phyloP scores from a whole-genome alignment of 305 asterid species.

The Solanum chacoense region DNA sequence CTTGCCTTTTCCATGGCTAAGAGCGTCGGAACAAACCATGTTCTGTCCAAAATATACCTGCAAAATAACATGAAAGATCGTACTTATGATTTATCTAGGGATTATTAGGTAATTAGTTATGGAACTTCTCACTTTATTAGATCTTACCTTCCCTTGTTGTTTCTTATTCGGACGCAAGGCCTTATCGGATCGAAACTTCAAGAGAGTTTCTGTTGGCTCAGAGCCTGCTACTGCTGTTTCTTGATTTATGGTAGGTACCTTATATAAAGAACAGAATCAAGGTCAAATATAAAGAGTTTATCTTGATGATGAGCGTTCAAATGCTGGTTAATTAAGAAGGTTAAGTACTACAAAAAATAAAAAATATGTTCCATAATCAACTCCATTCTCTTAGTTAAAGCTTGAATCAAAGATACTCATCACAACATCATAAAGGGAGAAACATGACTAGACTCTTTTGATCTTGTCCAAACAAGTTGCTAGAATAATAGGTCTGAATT shows the following conservation, averaged over 20 bases:
- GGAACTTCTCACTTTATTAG: neutral
- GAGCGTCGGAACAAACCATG: slow-evolving; percentile 34
- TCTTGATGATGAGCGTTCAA: neutral
- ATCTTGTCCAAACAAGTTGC: neutral
- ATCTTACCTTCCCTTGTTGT: slow-evolving; percentile 35
- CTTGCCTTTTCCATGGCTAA: slow-evolving; percentile 16
- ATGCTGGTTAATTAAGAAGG: neutral
- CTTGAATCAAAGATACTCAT: neutral
- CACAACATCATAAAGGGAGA: neutral
- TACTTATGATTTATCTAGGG: neutral
- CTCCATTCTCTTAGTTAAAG: neutral
- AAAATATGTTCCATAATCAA: neutral
- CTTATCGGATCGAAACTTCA: slow-evolving; percentile 36
- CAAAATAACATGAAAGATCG: neutral
- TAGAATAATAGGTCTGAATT: neutral
- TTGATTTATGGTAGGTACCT: slow-evolving; percentile 60
- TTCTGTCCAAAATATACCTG: slow-evolving; percentile 61
- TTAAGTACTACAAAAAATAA: neutral
- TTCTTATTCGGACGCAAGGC: slow-evolving; percentile 32
- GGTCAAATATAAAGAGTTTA: neutral
- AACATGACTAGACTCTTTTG: neutral
- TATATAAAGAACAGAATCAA: neutral
- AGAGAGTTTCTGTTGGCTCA: slow-evolving; percentile 38
- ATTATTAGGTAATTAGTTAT: neutral
- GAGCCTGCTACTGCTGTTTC: slow-evolving; percentile 39